Conservation (phyloP, 2,329 filamentous ascomycete genomes). For the Fusarium sp. region DNA sequence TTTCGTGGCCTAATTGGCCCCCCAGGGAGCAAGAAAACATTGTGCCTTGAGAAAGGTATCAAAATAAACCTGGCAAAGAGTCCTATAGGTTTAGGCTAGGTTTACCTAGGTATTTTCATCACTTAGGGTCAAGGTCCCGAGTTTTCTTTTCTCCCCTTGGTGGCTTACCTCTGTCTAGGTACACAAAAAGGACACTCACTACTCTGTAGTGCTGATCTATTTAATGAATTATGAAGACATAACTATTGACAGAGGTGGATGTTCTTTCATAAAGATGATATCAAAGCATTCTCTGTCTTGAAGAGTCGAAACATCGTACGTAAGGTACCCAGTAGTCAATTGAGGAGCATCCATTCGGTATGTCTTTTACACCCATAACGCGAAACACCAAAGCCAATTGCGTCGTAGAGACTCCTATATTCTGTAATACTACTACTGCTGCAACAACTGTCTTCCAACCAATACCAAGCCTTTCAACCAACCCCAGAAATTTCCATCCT, state of each 20-base stretch:
- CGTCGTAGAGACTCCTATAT: background rate
- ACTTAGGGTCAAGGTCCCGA: background rate
- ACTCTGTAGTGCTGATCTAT: conserved; percentile 12
- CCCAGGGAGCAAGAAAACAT: background rate
- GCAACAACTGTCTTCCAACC: background rate
- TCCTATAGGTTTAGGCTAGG: background rate
- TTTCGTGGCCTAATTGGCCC: conserved; percentile 4
- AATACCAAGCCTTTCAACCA: background rate
- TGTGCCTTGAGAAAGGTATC: background rate
- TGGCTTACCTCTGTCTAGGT: background rate
- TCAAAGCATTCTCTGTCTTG: background rate
- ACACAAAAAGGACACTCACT: background rate
- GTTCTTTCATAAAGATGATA: conserved; percentile 3
- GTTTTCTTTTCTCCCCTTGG: background rate
- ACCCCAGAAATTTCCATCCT: conserved; percentile 8
- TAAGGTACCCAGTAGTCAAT: background rate
- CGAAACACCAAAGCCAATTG: background rate
- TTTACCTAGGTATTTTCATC: background rate
- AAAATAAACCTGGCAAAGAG: background rate
- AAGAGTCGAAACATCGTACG: background rate
- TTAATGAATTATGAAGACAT: conserved; percentile 8
- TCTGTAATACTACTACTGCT: background rate
- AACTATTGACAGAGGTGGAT: background rate
- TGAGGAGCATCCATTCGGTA: background rate
- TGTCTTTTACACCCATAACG: background rate